phyloP scores from a whole-genome alignment of 2,329 filamentous ascomycete species.

The Ascochyta fabae region DNA sequence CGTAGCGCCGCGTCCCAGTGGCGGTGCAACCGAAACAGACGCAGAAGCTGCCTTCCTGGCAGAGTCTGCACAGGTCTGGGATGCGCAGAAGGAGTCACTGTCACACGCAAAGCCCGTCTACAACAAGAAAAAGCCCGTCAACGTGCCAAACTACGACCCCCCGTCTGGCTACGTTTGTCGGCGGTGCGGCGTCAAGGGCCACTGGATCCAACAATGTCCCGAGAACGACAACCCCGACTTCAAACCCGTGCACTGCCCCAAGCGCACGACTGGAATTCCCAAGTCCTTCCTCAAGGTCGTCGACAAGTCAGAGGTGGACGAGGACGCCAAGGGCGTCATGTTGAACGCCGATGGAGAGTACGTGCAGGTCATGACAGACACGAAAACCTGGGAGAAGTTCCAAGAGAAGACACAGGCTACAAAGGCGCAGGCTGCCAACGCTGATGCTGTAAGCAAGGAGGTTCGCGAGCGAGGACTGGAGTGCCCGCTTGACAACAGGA shows the following conservation, averaged over 20 bases:
- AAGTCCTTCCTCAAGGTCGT: conserved; percentile 94
- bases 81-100: conserved; percentile 90
- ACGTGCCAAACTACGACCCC: conserved; percentile 90
- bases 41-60: conserved; percentile 92
- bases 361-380: conserved; percentile 94
- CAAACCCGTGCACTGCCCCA: conserved; percentile 90
- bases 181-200: conserved; percentile 95
- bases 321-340: conserved; percentile 90
- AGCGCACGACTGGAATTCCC: conserved; percentile 95
- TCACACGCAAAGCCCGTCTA: conserved; percentile 66
- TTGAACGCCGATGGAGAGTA: conserved; percentile 97
- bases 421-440: conserved; percentile 80
- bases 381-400: conserved; percentile 95
- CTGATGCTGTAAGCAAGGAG: conserved; percentile 80
- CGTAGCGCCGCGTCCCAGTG: conserved; percentile 11
- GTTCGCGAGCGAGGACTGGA: conserved; percentile 86
- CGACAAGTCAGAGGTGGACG: conserved; percentile 87
- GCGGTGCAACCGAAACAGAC: conserved; percentile 79
- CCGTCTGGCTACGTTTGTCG: conserved; percentile 96
- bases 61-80: conserved; percentile 89
- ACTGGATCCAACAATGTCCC: conserved; percentile 97
- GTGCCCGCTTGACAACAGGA: conserved; percentile 95
- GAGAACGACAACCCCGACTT: conserved; percentile 98
- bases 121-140: conserved; percentile 65
- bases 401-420: conserved; percentile 91